Evolutionary conservation across 257 asterid species (phyloP).

Genomic region (Striga asiatica): DNA sequence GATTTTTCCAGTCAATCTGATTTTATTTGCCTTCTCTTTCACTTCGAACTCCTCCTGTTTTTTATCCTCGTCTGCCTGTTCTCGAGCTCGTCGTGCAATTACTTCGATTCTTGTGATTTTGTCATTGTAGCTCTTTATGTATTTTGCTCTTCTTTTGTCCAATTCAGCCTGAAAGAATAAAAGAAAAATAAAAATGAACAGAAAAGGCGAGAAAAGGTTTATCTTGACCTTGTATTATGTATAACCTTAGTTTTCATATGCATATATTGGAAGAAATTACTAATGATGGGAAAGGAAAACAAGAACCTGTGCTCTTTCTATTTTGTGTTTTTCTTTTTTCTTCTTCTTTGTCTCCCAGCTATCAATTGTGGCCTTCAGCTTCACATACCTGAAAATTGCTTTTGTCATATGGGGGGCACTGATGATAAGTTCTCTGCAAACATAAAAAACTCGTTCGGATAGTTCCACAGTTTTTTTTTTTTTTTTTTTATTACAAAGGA

Average conservation of each 20-base stretch:
- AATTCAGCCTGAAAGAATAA: constrained; percentile 63
- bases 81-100: constrained; percentile 43
- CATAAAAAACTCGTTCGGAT: too few species aligned
- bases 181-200: not conserved
- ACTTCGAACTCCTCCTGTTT: constrained; percentile 54
- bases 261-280: constrained; percentile 4
- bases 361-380: constrained; percentile 32
- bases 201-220: too few species aligned
- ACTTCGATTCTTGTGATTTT: constrained; percentile 35
- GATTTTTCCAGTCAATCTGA: constrained; percentile 64
- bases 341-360: constrained; percentile 63
- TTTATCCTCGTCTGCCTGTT: constrained; percentile 46
- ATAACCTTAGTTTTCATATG: constrained; percentile 3
- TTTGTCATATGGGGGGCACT: too few species aligned
- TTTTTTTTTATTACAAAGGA: too few species aligned
- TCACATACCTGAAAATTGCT: constrained; percentile 60
- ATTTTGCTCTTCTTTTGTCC: constrained; percentile 47
- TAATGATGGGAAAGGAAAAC: not conserved
- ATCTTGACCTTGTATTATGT: constrained; percentile 7
- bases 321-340: constrained; percentile 33
- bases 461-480: too few species aligned
- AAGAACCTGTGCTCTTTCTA: constrained; percentile 52
- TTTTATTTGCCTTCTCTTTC: constrained; percentile 55
- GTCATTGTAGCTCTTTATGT: constrained; percentile 22
- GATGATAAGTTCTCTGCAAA: too few species aligned